phyloP scores from a whole-genome alignment of 1,139 yeast genomes.

The Blastobotrys serpentis region DNA sequence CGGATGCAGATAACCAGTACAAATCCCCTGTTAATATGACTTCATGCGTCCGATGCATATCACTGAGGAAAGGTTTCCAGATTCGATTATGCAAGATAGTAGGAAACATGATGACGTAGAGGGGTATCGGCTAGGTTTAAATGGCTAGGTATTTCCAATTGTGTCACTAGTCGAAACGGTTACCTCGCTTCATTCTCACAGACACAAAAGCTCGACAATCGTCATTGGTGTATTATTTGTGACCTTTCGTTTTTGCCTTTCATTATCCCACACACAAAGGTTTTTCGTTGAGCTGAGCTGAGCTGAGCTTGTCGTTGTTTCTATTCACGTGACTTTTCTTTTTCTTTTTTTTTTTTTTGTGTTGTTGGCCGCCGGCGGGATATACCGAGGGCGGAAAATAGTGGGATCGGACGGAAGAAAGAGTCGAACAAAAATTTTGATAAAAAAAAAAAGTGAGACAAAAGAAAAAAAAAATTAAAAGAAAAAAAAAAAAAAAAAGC shows the following conservation, averaged over 20 bases:
- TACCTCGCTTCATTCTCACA: no score
- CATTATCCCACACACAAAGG: no score
- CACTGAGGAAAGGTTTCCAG: constrained; percentile 4
- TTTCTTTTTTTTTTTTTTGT: neutral
- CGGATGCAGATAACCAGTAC: no score
- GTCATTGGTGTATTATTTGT: no score
- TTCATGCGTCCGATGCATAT: constrained; percentile 1
- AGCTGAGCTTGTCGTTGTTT: no score
- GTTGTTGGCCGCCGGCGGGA: neutral
- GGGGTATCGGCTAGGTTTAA: no score
- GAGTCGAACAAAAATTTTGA: neutral
- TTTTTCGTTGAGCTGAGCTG: no score
- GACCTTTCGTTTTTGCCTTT: no score
- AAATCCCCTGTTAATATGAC: neutral
- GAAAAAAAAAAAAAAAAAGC: neutral
- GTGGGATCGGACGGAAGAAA: constrained; percentile 3
- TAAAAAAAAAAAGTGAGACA: neutral
- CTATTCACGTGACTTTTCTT: no score
- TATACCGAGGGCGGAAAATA: neutral
- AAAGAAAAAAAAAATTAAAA: neutral
- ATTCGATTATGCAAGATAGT: constrained; percentile 4
- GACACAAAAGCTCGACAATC: no score
- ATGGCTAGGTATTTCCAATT: neutral
- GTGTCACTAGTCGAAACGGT: no score
- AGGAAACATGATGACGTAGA: neutral